phyloP scores from a whole-genome alignment of 2,329 filamentous ascomycete species.

The Colletotrichum magnum region DNA sequence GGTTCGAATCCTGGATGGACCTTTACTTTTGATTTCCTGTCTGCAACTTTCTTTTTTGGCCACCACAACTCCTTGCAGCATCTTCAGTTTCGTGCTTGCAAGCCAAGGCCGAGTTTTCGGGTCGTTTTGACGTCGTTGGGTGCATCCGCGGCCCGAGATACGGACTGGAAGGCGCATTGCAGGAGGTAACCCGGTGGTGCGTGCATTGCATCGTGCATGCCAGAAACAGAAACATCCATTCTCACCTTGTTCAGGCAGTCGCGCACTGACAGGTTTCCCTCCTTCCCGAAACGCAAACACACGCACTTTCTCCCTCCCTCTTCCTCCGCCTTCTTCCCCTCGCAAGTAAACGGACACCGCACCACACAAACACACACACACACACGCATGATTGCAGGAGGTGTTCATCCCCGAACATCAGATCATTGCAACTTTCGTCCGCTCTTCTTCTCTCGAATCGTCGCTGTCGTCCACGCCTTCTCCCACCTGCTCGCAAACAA shows the following conservation, averaged over 20 bases:
- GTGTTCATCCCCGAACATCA: conserved; percentile 38
- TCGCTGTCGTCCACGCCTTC: not conserved
- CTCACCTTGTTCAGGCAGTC: not conserved
- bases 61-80: not conserved
- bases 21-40: not conserved
- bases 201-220: not conserved
- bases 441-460: not conserved
- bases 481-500: not conserved
- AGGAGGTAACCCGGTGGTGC: not conserved
- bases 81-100: not conserved
- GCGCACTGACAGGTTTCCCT: conserved; percentile 24
- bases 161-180: not conserved
- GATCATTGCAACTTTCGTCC: not conserved
- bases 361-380: too few species aligned
- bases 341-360: too few species aligned
- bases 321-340: too few species aligned
- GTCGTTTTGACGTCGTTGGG: conserved; percentile 5
- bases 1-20: conserved; percentile 42
- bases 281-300: conserved; percentile 19
- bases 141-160: conserved; percentile 14
- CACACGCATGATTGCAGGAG: not conserved
- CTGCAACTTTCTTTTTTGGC: not conserved
- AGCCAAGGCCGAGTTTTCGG: not conserved
- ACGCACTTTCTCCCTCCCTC: too few species aligned
- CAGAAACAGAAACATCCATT: conserved; percentile 9